phyloP scores from a whole-genome alignment of 306 rosid species.

The Cucurbita moschata region DNA sequence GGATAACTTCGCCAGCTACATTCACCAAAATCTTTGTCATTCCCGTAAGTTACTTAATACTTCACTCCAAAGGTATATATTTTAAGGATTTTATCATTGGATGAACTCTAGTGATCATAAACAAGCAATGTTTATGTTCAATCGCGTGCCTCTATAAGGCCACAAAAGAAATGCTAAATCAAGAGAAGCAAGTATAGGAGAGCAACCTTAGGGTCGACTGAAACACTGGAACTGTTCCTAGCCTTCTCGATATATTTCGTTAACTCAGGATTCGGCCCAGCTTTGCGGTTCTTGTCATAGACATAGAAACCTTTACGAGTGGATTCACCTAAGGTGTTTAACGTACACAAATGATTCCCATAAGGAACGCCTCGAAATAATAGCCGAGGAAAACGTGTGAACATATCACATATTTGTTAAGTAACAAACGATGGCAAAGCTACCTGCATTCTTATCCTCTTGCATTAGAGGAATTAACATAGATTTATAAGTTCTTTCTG shows the following conservation, averaged over 20 bases:
- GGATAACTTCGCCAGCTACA: conserved; percentile 52
- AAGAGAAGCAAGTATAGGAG: background rate
- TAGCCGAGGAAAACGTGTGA: background rate
- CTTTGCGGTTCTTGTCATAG: conserved; percentile 63
- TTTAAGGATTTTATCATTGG: background rate
- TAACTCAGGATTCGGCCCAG: conserved; percentile 76
- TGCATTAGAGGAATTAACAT: conserved; percentile 73
- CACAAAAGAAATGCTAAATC: background rate
- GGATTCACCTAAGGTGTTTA: conserved; percentile 44
- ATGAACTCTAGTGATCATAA: background rate
- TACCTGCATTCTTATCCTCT: conserved; percentile 84
- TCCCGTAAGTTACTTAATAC: background rate
- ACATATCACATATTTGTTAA: background rate
- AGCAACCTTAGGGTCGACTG: conserved; percentile 68
- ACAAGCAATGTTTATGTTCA: background rate
- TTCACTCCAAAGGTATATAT: background rate
- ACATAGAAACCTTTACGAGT: conserved; percentile 67
- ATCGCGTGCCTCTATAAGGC: background rate
- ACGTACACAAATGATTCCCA: background rate
- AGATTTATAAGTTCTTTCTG: conserved; percentile 74
- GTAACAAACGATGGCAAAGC: background rate
- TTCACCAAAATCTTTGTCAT: background rate
- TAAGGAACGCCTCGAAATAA: background rate
- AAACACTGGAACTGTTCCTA: conserved; percentile 44
- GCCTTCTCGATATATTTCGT: conserved; percentile 75